These are phyloP conservation scores for Luzula sylvatica DNA, from an alignment of 176 grass and related monocot species.

Conservation along the genomic window DNA sequence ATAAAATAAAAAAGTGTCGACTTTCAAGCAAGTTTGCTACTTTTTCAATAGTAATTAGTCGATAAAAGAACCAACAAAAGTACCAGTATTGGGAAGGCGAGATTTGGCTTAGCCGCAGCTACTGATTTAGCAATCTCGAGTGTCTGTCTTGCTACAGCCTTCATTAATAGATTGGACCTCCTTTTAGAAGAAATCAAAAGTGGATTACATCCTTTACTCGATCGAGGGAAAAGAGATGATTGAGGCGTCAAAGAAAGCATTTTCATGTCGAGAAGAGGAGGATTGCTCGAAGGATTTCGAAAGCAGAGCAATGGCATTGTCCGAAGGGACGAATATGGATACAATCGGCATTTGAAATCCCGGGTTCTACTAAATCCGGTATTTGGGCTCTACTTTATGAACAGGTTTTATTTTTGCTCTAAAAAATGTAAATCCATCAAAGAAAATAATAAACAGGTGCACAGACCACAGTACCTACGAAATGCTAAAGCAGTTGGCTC, in stretches of 20 bases:
- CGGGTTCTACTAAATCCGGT: no score
- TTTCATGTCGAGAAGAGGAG: no score
- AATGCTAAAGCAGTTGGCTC: no score
- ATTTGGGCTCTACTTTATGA: no score
- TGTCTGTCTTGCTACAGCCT: neutral
- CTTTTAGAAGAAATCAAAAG: neutral
- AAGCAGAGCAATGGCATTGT: no score
- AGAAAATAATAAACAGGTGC: no score
- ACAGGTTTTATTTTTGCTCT: no score
- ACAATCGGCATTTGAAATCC: no score
- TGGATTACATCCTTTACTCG: neutral
- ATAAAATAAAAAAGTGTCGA: neutral
- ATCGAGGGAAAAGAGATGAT: neutral
- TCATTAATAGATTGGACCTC: neutral
- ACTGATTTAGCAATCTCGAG: neutral
- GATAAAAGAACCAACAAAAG: neutral
- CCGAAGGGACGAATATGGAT: no score
- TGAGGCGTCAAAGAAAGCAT: slow-evolving; percentile 2
- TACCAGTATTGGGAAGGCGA: slow-evolving; percentile 19
- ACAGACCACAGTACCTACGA: no score
- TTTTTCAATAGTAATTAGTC: neutral
- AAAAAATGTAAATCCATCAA: no score
- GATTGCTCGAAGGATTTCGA: no score
- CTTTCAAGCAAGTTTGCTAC: neutral
- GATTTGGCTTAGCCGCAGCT: neutral